Conservation (phyloP, 495 filamentous ascomycete genomes). For the Daldinia concentrica region DNA sequence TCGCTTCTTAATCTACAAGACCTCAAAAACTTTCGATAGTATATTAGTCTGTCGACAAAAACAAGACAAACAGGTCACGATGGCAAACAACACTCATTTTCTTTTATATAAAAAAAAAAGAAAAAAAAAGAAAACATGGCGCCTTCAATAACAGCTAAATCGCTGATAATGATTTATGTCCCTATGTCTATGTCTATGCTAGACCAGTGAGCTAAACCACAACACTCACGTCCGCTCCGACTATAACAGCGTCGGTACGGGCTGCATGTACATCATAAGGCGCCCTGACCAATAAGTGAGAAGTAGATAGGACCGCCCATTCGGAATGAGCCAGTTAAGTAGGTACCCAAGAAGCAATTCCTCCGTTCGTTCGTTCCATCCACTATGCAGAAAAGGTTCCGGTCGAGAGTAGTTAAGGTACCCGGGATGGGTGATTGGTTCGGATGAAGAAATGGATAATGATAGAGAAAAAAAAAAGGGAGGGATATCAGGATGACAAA, state of each 20-base stretch:
- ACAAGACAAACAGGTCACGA: background rate
- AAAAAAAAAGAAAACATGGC: background rate
- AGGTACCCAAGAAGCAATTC: constrained; percentile 1
- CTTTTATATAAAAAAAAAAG: too few relatives aligned
- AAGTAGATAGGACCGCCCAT: background rate
- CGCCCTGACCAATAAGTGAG: background rate
- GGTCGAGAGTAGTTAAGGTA: background rate
- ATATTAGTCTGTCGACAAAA: background rate
- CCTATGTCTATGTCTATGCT: background rate
- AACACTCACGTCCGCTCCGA: background rate
- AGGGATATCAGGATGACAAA: constrained; percentile 23
- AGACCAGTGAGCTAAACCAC: background rate
- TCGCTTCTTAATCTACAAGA: too few relatives aligned
- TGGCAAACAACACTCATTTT: background rate
- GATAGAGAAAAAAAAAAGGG: background rate
- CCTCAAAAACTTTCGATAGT: too few relatives aligned
- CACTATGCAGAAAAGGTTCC: background rate
- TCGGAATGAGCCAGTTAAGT: background rate
- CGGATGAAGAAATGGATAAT: background rate
- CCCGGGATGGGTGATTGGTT: background rate
- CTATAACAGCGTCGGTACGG: background rate
- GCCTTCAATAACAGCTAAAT: background rate
- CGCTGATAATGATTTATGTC: constrained; percentile 4
- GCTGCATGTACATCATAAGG: background rate
- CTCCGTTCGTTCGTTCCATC: background rate